Percentiles rank a stretch among this genome's conserved stretches.
Conservation (phyloP, 208 protist genomes). For the Trypanosoma brucei region DNA sequence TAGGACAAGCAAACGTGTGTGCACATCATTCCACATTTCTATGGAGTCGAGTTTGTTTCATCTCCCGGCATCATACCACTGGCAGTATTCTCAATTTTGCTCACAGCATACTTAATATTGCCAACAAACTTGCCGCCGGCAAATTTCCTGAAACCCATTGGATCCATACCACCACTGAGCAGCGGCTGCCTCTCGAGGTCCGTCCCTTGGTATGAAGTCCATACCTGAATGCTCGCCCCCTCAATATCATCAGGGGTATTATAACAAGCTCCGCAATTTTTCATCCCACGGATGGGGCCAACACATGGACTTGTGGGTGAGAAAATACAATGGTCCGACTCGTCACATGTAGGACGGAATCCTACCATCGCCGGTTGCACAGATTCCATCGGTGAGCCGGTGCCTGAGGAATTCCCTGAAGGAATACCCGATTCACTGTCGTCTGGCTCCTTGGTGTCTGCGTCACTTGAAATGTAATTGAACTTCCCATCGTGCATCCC, state of each 20-base stretch:
- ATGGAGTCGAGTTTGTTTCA: too few relatives aligned
- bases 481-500: constrained; percentile 70
- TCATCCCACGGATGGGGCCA: constrained; percentile 42
- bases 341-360: constrained; percentile 68
- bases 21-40: too few relatives aligned
- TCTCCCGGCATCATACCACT: too few relatives aligned
- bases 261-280: constrained; percentile 75
- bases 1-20: too few relatives aligned
- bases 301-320: constrained; percentile 45
- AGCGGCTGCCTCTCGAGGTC: constrained; percentile 43
- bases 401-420: too few relatives aligned
- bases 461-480: constrained; percentile 49
- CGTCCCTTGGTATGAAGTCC: constrained; percentile 75
- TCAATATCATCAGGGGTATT: constrained; percentile 8
- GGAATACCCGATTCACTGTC: too few relatives aligned
- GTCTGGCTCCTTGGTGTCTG: background rate
- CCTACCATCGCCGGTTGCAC: constrained; percentile 63
- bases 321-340: constrained; percentile 51
- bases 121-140: constrained; percentile 24
- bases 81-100: background rate
- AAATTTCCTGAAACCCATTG: constrained; percentile 59
- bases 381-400: background rate
- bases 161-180: constrained; percentile 64
- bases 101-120: background rate
- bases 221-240: constrained; percentile 36